Conservation (phyloP, 2,329 filamentous ascomycete genomes). For the Nothopassalora personata region DNA sequence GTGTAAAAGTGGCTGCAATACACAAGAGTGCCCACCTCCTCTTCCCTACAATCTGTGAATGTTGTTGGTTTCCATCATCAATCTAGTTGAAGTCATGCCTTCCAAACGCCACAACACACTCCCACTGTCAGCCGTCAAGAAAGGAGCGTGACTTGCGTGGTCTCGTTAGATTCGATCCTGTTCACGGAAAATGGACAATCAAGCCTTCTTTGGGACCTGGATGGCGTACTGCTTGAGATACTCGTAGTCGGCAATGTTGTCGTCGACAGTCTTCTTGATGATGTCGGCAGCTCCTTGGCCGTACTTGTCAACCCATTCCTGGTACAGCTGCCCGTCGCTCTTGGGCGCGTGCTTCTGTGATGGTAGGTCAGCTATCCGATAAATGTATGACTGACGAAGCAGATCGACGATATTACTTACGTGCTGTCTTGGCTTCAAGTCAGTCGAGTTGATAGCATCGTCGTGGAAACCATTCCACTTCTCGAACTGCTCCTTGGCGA, state of each 20-base stretch:
- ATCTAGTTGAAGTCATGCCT: neutral
- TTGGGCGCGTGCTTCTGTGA: constrained; percentile 55
- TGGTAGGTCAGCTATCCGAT: constrained; percentile 4
- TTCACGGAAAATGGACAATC: neutral
- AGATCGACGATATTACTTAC: constrained; percentile 37
- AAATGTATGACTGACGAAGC: constrained; percentile 2
- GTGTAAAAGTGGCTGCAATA: neutral
- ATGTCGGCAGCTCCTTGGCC: constrained; percentile 64
- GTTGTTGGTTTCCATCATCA: neutral
- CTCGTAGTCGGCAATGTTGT: constrained; percentile 70
- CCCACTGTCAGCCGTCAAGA: neutral
- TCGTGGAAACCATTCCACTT: constrained; percentile 98
- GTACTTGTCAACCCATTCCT: constrained; percentile 69
- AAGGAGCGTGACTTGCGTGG: neutral
- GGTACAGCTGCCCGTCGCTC: constrained; percentile 61
- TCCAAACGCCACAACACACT: neutral
- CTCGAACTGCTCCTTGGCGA: constrained; percentile 73
- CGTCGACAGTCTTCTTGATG: constrained; percentile 66
- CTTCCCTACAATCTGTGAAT: neutral
- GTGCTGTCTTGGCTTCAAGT: constrained; percentile 64
- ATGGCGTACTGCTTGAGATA: constrained; percentile 75
- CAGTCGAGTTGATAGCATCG: constrained; percentile 79
- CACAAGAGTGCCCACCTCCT: neutral
- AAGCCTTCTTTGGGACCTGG: constrained; percentile 32
- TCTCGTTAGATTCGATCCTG: neutral